Conservation (phyloP, 352 stramenopile species). For the Phytophthora pini region DNA sequence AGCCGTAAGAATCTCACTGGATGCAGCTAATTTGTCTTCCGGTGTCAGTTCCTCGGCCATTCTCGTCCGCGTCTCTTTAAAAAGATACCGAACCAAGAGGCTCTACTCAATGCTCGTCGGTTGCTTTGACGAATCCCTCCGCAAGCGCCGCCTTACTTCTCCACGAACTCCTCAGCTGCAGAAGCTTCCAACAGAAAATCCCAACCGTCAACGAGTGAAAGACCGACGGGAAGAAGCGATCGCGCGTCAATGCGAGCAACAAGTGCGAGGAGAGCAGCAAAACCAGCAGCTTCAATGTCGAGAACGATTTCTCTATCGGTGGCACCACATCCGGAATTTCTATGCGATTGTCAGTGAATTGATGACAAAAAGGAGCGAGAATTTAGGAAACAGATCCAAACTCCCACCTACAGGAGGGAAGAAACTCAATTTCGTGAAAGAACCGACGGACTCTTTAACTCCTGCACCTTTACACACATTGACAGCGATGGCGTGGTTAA, state of each 20-base stretch:
- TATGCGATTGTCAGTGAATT: constrained; percentile 52
- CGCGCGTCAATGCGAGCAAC: constrained; percentile 23
- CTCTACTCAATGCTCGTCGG: constrained; percentile 19
- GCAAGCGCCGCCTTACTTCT: constrained; percentile 32
- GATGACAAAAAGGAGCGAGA: constrained; percentile 13
- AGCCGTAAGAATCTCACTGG: constrained; percentile 21
- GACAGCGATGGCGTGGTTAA: constrained; percentile 40
- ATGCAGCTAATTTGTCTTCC: constrained; percentile 16
- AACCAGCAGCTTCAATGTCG: constrained; percentile 43
- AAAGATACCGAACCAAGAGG: background rate
- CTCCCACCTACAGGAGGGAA: background rate
- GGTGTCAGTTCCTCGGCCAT: constrained; percentile 4
- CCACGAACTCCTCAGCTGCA: constrained; percentile 18
- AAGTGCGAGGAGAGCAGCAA: constrained; percentile 26
- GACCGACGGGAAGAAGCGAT: constrained; percentile 44
- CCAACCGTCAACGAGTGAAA: constrained; percentile 36
- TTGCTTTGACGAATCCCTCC: constrained; percentile 9
- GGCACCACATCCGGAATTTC: constrained; percentile 51
- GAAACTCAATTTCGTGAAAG: background rate
- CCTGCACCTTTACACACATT: constrained; percentile 19
- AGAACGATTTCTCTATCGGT: constrained; percentile 50
- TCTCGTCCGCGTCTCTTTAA: background rate
- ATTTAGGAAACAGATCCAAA: constrained; percentile 5
- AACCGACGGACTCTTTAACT: background rate
- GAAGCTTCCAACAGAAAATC: constrained; percentile 13